Conservation (phyloP, 768 basidiomycete species). For the Suillus subalutaceus region DNA sequence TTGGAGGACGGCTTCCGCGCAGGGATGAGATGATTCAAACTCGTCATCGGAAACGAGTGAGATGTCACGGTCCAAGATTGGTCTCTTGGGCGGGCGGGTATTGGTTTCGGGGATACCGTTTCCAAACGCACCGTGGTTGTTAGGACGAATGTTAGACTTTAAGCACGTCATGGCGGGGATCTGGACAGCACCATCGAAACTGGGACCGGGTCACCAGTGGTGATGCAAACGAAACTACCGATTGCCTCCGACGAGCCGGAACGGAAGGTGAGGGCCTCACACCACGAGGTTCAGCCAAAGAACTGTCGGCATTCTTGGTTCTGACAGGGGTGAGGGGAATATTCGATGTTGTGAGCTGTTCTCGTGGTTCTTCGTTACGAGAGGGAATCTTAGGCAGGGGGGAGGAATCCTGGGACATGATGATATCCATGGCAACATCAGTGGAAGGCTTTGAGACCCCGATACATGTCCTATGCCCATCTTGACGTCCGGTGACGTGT, state of each 20-base stretch:
- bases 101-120: neutral
- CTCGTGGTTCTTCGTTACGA: neutral
- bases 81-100: neutral
- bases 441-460: neutral
- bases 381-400: neutral
- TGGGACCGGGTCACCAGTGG: neutral
- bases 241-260: neutral
- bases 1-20: neutral
- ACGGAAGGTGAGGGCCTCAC: neutral
- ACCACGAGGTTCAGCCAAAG: neutral
- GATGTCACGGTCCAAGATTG: neutral
- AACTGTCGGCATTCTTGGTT: neutral
- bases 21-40: neutral
- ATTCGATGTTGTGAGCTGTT: neutral
- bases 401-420: neutral
- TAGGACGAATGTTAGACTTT: neutral
- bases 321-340: neutral
- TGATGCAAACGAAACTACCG: constrained; percentile 2
- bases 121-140: neutral
- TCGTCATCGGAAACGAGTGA: neutral
- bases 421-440: neutral
- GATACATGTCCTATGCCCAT: neutral
- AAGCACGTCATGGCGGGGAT: neutral
- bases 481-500: neutral
- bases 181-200: neutral